Conservation (phyloP, 1,284 basidiomycete genomes). For the Ustilago nuda region DNA sequence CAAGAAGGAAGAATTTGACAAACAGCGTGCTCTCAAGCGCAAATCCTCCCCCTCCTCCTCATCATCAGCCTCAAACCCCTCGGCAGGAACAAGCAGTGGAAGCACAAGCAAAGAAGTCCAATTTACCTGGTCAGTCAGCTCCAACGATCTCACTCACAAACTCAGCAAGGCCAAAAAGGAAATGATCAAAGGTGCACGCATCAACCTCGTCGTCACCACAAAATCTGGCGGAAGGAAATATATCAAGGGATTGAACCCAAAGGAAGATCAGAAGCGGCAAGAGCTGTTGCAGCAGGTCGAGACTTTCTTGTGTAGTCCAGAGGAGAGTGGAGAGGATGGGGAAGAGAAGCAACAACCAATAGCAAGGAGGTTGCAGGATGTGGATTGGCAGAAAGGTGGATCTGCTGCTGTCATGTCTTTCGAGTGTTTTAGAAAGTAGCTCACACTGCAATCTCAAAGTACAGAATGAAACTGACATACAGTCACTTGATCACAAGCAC, state of each 20-base stretch:
- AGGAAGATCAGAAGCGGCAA: conserved; percentile 21
- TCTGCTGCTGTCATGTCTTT: conserved; percentile 41
- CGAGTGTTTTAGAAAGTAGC: conserved; percentile 29
- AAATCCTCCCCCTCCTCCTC: conserved; percentile 7
- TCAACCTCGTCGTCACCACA: conserved; percentile 47
- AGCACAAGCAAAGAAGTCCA: conserved; percentile 52
- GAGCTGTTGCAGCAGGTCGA: conserved; percentile 25
- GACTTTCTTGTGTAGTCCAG: conserved; percentile 16
- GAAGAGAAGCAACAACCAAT: conserved; percentile 7
- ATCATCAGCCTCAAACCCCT: background rate
- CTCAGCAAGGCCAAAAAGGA: conserved; percentile 49
- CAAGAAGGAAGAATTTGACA: conserved; percentile 69
- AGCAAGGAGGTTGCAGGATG: conserved; percentile 29
- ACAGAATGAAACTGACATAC: background rate
- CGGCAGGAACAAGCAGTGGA: background rate
- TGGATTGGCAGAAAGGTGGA: conserved; percentile 45
- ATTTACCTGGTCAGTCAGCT: conserved; percentile 56
- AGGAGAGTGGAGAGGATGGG: background rate
- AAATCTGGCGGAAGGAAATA: conserved; percentile 31
- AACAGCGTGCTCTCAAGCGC: conserved; percentile 42
- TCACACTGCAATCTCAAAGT: background rate
- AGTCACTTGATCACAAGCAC: background rate
- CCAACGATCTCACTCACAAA: conserved; percentile 61
- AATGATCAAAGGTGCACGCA: conserved; percentile 37
- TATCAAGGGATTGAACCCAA: conserved; percentile 29